A percentile compares a stretch with the other conserved stretches of the same genome.
Conservation (phyloP, 2,329 filamentous ascomycete species). For the Paracoccidioides brasiliensis region DNA sequence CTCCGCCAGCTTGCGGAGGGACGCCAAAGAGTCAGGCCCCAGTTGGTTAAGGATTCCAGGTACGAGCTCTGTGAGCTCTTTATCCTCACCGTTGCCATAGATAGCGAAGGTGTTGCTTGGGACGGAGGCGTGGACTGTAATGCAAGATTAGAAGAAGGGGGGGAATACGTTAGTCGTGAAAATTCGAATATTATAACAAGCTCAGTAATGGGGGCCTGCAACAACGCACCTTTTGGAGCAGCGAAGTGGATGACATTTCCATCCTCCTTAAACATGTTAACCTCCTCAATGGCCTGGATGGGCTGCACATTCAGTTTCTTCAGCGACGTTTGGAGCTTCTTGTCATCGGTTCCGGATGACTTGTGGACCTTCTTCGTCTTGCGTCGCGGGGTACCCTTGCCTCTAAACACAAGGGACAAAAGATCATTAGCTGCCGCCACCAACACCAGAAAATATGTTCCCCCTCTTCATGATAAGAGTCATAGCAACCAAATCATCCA, state of each 20-base stretch:
- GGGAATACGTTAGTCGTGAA: not conserved
- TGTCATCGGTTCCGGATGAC: conserved; percentile 89
- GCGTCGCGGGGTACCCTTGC: conserved; percentile 95
- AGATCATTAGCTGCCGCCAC: conserved; percentile 7
- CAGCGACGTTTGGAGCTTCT: conserved; percentile 92
- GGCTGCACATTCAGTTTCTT: conserved; percentile 99
- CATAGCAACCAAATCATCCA: not conserved
- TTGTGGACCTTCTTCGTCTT: conserved; percentile 98
- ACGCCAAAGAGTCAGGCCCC: conserved; percentile 92
- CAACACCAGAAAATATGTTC: not conserved
- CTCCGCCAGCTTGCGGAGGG: conserved; percentile 95
- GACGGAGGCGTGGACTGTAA: conserved; percentile 83
- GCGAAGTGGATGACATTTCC: conserved; percentile 99
- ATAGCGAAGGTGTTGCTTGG: conserved; percentile 99
- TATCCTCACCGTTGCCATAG: conserved; percentile 97
- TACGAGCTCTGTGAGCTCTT: conserved; percentile 98
- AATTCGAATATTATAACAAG: not conserved
- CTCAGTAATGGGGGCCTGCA: not conserved
- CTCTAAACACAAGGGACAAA: conserved; percentile 39
- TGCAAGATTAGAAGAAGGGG: not conserved
- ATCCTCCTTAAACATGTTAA: conserved; percentile 99
- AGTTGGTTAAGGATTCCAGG: conserved; percentile 99
- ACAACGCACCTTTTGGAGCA: conserved; percentile 76
- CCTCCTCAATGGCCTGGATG: conserved; percentile 98
- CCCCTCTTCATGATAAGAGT: not conserved